These are phyloP conservation scores for Bryoglossum gracile DNA, from an alignment of 495 filamentous ascomycete genomes.

Conservation along the genomic window DNA sequence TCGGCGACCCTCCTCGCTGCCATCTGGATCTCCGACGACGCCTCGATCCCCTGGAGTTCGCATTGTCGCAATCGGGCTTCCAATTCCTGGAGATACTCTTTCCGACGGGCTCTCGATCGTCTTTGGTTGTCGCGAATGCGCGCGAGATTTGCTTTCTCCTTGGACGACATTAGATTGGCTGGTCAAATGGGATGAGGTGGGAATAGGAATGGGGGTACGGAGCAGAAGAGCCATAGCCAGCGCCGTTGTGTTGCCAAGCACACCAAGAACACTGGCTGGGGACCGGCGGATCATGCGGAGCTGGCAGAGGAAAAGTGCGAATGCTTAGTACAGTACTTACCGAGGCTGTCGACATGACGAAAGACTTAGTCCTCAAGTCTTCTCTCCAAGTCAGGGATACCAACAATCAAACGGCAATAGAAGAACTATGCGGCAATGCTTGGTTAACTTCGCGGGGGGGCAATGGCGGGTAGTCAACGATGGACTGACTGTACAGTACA, in stretches of 20 bases:
- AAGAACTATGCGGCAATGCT: neutral
- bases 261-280: neutral
- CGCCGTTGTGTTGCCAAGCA: neutral
- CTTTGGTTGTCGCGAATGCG: slow-evolving; percentile 77
- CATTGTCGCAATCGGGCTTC: slow-evolving; percentile 56
- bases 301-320: neutral
- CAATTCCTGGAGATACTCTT: slow-evolving; percentile 66
- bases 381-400: no score
- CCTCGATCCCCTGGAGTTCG: slow-evolving; percentile 51
- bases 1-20: slow-evolving; percentile 55
- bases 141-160: slow-evolving; percentile 37
- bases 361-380: neutral
- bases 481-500: no score
- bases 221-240: neutral
- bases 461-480: no score
- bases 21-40: slow-evolving; percentile 53
- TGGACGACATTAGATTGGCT: slow-evolving; percentile 4
- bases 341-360: slow-evolving; percentile 9
- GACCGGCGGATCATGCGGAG: neutral
- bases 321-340: slow-evolving; percentile 3
- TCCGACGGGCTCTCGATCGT: slow-evolving; percentile 65
- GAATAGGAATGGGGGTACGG: neutral
- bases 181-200: neutral
- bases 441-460: no score
- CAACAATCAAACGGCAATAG: no score